Evolutionary conservation across 352 stramenopile species (phyloP), one percentile per base, ranked within the genome.

Genomic region (Pythium monospermum): DNA sequence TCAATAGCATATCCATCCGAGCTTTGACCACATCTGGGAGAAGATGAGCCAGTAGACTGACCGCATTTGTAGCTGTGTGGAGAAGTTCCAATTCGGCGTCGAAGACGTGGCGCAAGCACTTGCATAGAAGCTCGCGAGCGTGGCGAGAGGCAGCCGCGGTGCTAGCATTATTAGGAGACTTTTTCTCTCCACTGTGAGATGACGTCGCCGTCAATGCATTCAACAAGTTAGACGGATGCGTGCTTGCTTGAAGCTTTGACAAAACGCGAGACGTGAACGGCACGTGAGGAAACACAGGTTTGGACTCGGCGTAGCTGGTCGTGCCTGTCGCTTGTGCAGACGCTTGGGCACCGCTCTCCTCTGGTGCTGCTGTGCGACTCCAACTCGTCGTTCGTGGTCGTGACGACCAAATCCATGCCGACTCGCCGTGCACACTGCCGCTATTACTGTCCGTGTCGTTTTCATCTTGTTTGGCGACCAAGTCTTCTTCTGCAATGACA

Each of bases 181-280:
- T n/a, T n/a, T n/a, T n/a, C n/a, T n/a, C n/a, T n/a, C n/a, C n/a
- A n/a, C n/a, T n/a, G n/a, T n/a, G n/a, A n/a, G n/a, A 6, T 41
- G 21, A 25, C 25, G 47, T 33, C 1, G 76, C 68, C 4, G 68
- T 67, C 11, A 89, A 40, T 15, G 66, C 71, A 27, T 83, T 64
- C 35, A 89, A 88, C 8, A 90, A 49, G 51, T 71, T 80, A 4
- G 64, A 69, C 13, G 83, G 68, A 0, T 78, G 81, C 8, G 56
- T 38, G 30, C 59, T 69, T 12, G 65, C 73, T 18, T 88, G 74
- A 15, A 92, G 76, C 18, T 74, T 73, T n/a, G 78, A 92, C 16
- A 90, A 49, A 21, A 92, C 69, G 16, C 81, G 72, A n/a, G 78
- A 86, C 2, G 78, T 87, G 49, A 92, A 90, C 6, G 71, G 55